Evolutionary conservation across 148 eudicot species (phyloP).

Genomic region (Rhododendron griersonianum): DNA sequence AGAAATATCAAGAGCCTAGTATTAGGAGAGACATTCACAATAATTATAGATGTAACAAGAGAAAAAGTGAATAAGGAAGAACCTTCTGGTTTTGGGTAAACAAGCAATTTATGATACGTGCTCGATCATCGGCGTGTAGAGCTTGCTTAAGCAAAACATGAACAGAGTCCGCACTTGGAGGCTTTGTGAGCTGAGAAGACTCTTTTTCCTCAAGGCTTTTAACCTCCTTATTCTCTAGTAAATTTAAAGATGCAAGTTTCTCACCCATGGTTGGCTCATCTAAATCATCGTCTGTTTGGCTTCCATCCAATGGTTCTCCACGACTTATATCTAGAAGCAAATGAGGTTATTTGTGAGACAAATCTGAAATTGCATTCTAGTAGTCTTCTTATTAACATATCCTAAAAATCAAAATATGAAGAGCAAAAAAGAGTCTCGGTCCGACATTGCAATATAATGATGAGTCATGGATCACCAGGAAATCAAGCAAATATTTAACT

Average conservation of each 20-base stretch:
- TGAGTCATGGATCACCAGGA: not conserved
- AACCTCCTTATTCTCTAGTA: conserved; percentile 28
- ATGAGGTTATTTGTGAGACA: conserved; percentile 2
- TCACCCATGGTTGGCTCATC: conserved; percentile 96
- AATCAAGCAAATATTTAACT: not conserved
- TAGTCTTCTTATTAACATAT: not conserved
- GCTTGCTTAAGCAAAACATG: conserved; percentile 89
- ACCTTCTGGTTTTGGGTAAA: conserved; percentile 87
- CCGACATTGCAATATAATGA: not conserved
- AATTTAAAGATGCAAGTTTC: conserved; percentile 64
- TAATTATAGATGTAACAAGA: not conserved
- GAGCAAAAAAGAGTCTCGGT: not conserved
- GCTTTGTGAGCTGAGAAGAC: conserved; percentile 30
- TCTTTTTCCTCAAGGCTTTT: conserved; percentile 33
- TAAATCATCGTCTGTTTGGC: conserved; percentile 41
- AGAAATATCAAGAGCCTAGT: conserved; percentile 1
- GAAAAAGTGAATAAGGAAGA: not conserved
- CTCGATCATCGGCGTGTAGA: conserved; percentile 78
- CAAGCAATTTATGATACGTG: conserved; percentile 72
- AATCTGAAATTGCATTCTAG: not conserved
- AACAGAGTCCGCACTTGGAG: conserved; percentile 91
- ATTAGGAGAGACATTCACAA: not conserved
- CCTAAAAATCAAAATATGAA: not conserved
- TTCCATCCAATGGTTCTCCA: conserved; percentile 41
- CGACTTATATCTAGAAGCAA: conserved; percentile 25